Base-by-base conservation (phyloP, 108 stramenopile genomes). In the Nitzschia sp. region DNA sequence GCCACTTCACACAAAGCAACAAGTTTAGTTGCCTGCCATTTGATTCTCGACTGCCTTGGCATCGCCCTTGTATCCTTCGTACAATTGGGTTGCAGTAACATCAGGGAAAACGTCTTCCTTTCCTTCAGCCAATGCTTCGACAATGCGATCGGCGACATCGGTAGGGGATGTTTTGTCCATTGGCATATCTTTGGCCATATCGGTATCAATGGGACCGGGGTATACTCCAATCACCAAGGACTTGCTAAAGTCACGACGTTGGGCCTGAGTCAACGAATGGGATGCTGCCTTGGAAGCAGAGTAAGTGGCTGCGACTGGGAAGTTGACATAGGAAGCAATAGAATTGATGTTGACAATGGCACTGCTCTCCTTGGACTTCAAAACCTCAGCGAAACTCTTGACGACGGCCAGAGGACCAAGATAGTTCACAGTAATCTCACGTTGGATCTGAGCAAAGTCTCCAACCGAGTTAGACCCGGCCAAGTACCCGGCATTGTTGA, bases 151-250 rank as follows among this genome's bases (percentile, higher is more conserved):
- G 8, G 63, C 63, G 20, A 64, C 63, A 51, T 53, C 24, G 25
- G 51, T 15, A 20, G 65, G 26, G 17, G 65, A 53, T 8, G 25
- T n/a, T 20, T 34, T 67, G 17, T 14, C 20, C 54, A 14, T 17
- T 10, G 22, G 24, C 25, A 24, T 38, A 11, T 17, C 22, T 38
- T 17, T 51, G 19, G 46, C 17, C 65, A 54, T 67, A 20, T 29
- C 29, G 25, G 65, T 67, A 40, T 67, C 43, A 6, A 56, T 58
- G 20, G 63, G 46, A 3, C 63, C 63, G 17, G 63, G 63, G 39
- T 64, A 64, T 22, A 64, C 63, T 19, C 63, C 63, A 42, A 64
- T 11, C 15, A 64, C 63, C 63, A 64, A 50, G 11, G 43, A 24
- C 7, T 64, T 64, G 37, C 34, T 7, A 48, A 64, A 22, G 19